Base-by-base conservation (phyloP, 192 early-diverging fungal species). In the Backusella sp. region DNA sequence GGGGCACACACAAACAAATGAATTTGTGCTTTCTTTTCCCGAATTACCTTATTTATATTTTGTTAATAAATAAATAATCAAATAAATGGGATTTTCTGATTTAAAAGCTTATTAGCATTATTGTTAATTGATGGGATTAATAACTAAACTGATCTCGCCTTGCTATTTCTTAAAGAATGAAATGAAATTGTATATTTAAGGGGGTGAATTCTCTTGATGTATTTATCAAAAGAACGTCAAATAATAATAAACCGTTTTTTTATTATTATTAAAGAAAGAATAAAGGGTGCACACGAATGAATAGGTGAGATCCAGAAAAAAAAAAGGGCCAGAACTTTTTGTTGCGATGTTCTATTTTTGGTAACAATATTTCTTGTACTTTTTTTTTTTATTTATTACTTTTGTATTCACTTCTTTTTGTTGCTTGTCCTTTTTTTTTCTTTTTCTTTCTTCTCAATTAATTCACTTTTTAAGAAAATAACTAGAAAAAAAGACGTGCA, bases 1-100 rank as follows among this genome's bases (percentile, higher is more conserved):
- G 23, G 53, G 53, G 53, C 53, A 59, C 53, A 59, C 53, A 59
- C 23, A 59, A 59, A 59, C 23, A 59, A 59, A 59, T 59, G 53
- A 59, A 59, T 21, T 26, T 59, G 53, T 59, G 53, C 23, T 49
- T 59, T 59, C 8, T 59, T 26, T 59, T 59, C 12, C 53, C 53
- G 53, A 59, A 59, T 59, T 23, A 49, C 46, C 42, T 44, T 44
- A 44, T 17, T 44, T 44, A 44, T 32, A 32, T 32, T 44, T 17
- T 44, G 46, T n/a, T 49, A 19, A 49, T 49, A n/a, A 44, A 44
- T 49, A 7, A 49, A n/a, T 19, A n/a, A n/a, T 7, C 6, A 49
- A 49, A 49, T 21, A 49, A 49, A 49, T 49, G 46, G 46, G 46
- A 49, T 49, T 49, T 49, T 49, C 46, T 49, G 46, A 19, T 49